Evolutionary conservation across 2,329 filamentous ascomycete genomes (phyloP).

Genomic region (Berkeleyomyces basicola): DNA sequence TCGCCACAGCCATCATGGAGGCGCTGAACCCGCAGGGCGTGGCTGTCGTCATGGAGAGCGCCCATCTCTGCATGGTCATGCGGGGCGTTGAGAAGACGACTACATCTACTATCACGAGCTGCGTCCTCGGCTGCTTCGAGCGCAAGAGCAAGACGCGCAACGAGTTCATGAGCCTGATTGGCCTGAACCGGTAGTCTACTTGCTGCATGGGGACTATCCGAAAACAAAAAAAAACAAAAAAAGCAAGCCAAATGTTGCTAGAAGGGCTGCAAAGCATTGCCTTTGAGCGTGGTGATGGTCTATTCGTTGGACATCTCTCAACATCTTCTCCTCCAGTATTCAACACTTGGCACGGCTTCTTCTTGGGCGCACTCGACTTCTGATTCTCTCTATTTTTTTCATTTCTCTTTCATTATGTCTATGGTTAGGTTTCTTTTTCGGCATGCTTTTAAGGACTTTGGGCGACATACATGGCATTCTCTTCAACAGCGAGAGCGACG

Average conservation of each 20-base stretch:
- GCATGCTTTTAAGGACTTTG: slow-evolving; percentile 6
- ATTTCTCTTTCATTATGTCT: slow-evolving; percentile 4
- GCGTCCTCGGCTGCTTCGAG: slow-evolving; percentile 92
- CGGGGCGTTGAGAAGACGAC: slow-evolving; percentile 88
- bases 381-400: neutral
- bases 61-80: slow-evolving; percentile 98
- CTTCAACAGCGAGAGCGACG: slow-evolving; percentile 15
- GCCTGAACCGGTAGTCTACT: slow-evolving; percentile 33
- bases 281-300: neutral
- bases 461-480: slow-evolving; percentile 12
- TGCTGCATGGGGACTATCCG: neutral
- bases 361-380: neutral
- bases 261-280: no score
- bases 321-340: neutral
- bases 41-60: slow-evolving; percentile 93
- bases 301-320: neutral
- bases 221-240: neutral
- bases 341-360: slow-evolving; percentile 2
- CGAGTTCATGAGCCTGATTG: slow-evolving; percentile 75
- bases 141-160: slow-evolving; percentile 84
- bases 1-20: slow-evolving; percentile 84
- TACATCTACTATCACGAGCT: slow-evolving; percentile 82
- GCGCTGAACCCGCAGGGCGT: slow-evolving; percentile 88
- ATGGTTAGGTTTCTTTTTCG: slow-evolving; percentile 2
- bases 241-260: no score